These are phyloP conservation scores for Ophioceras dolichostomum DNA, from an alignment of 2,329 filamentous ascomycete genomes.

Conservation along the genomic window DNA sequence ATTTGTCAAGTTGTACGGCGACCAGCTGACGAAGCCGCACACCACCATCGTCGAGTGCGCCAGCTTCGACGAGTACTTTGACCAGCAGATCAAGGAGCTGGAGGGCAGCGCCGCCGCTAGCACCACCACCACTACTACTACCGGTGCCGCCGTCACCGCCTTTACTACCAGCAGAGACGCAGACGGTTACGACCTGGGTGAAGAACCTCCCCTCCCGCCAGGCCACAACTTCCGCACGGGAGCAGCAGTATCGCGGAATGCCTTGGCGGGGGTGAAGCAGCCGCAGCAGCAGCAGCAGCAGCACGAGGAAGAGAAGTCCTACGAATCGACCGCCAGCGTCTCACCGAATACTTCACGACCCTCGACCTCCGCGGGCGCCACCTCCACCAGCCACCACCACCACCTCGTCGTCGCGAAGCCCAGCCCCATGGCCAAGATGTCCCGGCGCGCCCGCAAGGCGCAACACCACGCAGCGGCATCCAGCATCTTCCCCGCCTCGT, in stretches of 20 bases:
- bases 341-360: slow-evolving; percentile 72
- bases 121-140: slow-evolving; percentile 15
- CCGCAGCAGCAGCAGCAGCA: too few species aligned
- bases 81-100: slow-evolving; percentile 79
- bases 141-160: too few species aligned
- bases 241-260: slow-evolving; percentile 10
- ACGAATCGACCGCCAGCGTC: slow-evolving; percentile 56
- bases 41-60: slow-evolving; percentile 66
- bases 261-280: neutral
- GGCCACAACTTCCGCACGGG: slow-evolving; percentile 27
- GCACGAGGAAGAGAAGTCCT: slow-evolving; percentile 28
- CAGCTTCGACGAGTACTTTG: slow-evolving; percentile 85
- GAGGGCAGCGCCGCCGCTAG: slow-evolving; percentile 37
- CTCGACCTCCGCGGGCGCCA: slow-evolving; percentile 52
- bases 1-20: slow-evolving; percentile 81
- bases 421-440: slow-evolving; percentile 66
- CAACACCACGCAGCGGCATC: slow-evolving; percentile 17
- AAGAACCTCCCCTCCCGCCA: slow-evolving; percentile 23
- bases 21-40: slow-evolving; percentile 71
- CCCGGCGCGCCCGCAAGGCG: slow-evolving; percentile 62
- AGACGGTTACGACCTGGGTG: slow-evolving; percentile 22
- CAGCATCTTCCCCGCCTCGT: slow-evolving; percentile 56
- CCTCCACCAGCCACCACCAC: slow-evolving; percentile 33
- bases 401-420: slow-evolving; percentile 62
- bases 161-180: too few species aligned